phyloP scores from a whole-genome alignment of 1,284 basidiomycete genomes.

The Ceratobasidium sp. region DNA sequence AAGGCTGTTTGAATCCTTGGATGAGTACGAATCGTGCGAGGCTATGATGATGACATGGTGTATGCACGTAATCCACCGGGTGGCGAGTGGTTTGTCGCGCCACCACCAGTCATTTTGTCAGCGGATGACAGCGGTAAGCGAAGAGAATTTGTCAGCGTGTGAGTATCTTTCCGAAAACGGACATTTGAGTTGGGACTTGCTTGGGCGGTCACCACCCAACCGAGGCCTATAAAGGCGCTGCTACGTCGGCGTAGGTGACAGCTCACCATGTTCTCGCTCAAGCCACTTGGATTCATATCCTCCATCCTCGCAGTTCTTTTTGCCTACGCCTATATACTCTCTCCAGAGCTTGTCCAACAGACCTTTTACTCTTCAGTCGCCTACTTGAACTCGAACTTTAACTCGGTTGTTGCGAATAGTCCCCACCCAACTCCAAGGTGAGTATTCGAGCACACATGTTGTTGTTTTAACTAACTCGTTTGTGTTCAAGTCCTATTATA shows the following conservation, averaged over 20 bases:
- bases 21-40: background rate
- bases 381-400: conserved; percentile 5
- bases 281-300: conserved; percentile 24
- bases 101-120: background rate
- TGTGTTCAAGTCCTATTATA: background rate
- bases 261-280: conserved; percentile 23
- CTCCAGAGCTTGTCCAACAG: conserved; percentile 23
- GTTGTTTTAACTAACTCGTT: background rate
- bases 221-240: conserved; percentile 31
- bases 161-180: conserved; percentile 5
- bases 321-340: conserved; percentile 35
- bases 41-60: background rate
- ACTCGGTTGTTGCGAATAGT: too few relatives aligned
- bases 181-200: background rate
- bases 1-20: background rate
- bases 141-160: background rate
- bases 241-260: conserved; percentile 3
- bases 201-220: conserved; percentile 20
- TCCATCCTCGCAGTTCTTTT: conserved; percentile 17
- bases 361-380: conserved; percentile 18
- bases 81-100: background rate
- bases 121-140: background rate
- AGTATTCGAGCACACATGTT: background rate
- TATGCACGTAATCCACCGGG: background rate
- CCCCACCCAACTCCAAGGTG: background rate